Evolutionary conservation across 768 basidiomycete genomes (phyloP).

Genomic region (Lactifluus rugatus): DNA sequence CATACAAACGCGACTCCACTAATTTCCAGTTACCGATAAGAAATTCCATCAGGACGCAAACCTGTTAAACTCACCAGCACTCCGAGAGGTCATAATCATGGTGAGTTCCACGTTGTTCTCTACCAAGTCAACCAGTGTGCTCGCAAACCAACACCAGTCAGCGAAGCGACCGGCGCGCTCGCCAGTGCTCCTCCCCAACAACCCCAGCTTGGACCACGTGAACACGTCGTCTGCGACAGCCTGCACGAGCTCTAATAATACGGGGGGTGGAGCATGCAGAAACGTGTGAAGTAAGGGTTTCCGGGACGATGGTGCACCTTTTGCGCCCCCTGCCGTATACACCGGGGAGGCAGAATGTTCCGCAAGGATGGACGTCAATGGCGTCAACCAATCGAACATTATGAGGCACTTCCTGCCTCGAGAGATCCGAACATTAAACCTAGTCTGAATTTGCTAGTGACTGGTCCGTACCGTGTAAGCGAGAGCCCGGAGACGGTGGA

Average conservation of each 20-base stretch:
- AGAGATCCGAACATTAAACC: background rate
- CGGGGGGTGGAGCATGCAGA: conserved; percentile 72
- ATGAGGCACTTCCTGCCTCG: conserved; percentile 61
- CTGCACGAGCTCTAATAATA: conserved; percentile 68
- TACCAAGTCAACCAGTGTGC: conserved; percentile 70
- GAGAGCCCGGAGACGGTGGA: conserved; percentile 62
- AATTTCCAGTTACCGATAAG: conserved; percentile 1
- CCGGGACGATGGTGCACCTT: conserved; percentile 17
- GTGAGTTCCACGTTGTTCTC: conserved; percentile 75
- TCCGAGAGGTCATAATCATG: conserved; percentile 53
- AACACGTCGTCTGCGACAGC: conserved; percentile 70
- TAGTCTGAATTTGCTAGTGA: background rate
- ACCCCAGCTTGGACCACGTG: conserved; percentile 62
- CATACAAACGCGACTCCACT: conserved; percentile 69
- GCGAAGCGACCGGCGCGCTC: conserved; percentile 64
- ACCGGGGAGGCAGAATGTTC: conserved; percentile 63
- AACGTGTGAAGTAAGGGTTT: conserved; percentile 65
- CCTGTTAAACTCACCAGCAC: conserved; percentile 39
- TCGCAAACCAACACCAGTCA: conserved; percentile 80
- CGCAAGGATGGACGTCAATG: conserved; percentile 58
- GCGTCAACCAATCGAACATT: conserved; percentile 78
- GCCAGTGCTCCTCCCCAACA: conserved; percentile 56
- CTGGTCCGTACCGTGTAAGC: conserved; percentile 50
- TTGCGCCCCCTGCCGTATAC: conserved; percentile 35
- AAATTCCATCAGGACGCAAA: background rate